Base-by-base conservation (phyloP, 2,329 filamentous ascomycete species). In the Trichoderma semiorbis region DNA sequence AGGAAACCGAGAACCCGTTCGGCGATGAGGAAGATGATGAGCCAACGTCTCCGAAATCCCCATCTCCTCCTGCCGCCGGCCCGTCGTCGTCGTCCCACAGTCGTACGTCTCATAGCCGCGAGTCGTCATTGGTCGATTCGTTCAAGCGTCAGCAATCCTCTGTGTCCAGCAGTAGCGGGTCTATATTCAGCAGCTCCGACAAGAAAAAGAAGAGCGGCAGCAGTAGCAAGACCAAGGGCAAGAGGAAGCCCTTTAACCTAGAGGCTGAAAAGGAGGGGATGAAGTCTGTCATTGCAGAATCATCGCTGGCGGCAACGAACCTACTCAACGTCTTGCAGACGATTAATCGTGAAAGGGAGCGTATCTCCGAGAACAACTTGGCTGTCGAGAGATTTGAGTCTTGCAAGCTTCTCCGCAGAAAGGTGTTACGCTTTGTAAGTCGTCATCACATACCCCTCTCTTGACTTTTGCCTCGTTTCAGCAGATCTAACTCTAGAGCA, bases 301-400 rank as follows among this genome's bases (percentile, higher is more conserved):
- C 95, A 0, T 95, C 93, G 1, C 93, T 98, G 50, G 93, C 94
- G 4, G 91, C 94, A n/a, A 98, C 93, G 0, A 97, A 97, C 79
- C 85, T 99, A 50, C 87, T 91, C 78, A 98, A 99, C 78, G 89
- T 91, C 1, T 85, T 99, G 47, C 94, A 96, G 80, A 90, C 92
- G 69, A 95, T 98, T 82, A 98, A 98, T 79, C 91, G 96, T 73
- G 96, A 98, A 80, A 88, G 85, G 63, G 91, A 97, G 80, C 91
- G 93, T 4, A 94, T 98, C 36, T 97, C 94, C 7, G 92, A 97
- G 47, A 97, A 98, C 75, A 80, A 87, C 8, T 86, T 90, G 72
- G 93, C 94, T 0, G 87, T 93, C 72, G 86, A 90, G 75, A 89
- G 91, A 3, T 98, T 98, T 75, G 94, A 98, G 76, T 87, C 84